phyloP scores from a whole-genome alignment of 2,329 filamentous ascomycete genomes.

The Apiospora malaysiana region DNA sequence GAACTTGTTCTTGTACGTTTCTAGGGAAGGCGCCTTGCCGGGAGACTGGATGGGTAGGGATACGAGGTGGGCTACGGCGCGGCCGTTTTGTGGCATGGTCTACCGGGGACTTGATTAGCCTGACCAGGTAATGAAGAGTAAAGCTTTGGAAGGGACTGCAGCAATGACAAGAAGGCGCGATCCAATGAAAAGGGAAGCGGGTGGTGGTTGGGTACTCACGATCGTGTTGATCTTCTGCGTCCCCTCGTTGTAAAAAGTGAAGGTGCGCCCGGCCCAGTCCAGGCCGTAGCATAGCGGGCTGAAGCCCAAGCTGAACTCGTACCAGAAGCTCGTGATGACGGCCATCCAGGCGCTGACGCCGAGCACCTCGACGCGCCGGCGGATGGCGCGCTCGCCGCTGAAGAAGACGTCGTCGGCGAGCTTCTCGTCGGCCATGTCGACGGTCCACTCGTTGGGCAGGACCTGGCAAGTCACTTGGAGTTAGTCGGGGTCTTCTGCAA shows the following conservation, averaged over 20 bases:
- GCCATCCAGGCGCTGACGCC: constrained; percentile 50
- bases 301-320: constrained; percentile 55
- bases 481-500: no score
- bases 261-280: constrained; percentile 47
- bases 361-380: constrained; percentile 46
- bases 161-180: background rate
- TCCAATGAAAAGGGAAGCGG: constrained; percentile 43
- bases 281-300: constrained; percentile 51
- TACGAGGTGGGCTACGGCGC: constrained; percentile 57
- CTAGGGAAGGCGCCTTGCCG: constrained; percentile 44
- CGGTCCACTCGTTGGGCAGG: constrained; percentile 42
- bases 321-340: constrained; percentile 57
- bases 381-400: constrained; percentile 30
- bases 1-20: constrained; percentile 53
- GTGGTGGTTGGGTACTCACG: constrained; percentile 55
- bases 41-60: constrained; percentile 47
- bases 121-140: background rate
- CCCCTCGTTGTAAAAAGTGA: constrained; percentile 62
- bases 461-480: background rate
- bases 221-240: constrained; percentile 57
- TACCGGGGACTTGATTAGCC: background rate
- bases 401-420: constrained; percentile 43
- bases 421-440: constrained; percentile 44
- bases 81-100: constrained; percentile 44
- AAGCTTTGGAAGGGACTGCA: no score